Base-by-base conservation (phyloP, 2,329 filamentous ascomycete genomes). In the Nemania sp. region DNA sequence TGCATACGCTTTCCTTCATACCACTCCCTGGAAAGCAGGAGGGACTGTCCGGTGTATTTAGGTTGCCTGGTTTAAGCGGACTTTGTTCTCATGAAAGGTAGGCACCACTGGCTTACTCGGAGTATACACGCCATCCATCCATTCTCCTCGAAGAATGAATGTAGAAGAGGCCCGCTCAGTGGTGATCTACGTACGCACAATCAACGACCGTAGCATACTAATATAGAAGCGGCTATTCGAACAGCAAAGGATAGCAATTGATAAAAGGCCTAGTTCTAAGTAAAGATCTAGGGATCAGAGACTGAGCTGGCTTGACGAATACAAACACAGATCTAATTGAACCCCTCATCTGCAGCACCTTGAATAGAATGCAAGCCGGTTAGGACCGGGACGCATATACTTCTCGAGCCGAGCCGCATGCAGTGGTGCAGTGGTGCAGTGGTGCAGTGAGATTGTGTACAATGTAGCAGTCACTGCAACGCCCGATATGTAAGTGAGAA, bases 21-120 rank as follows among this genome's bases (percentile, higher is more conserved):
- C 10, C 6, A 29, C 27, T 41, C 29, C 27, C 22, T n/a, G n/a
- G 20, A 45, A 15, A 45, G 13, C 15, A 43, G 49, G 38, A 59
- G 56, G 58, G 47, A 59, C 53, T 20, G 54, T 59, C 53, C 29
- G 66, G 41, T 58, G 45, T 57, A 64, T 52, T 35, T 53, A 27
- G 26, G 35, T 51, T 58, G 20, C 32, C 47, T 11, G 32, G 43
- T 20, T 10, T 22, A 38, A 45, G 13, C 22, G 54, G 43, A 10
- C 13, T 59, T 64, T 10, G 26, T 61, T 29, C 7, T 20, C 22
- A 58, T 26, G 18, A 26, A 41, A 49, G 60, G 67, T 55, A 64
- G 22, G 64, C 8, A 18, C 56, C 20, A 47, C 49, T 52, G 24
- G 55, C 22, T 45, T 22, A 56, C 7, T 18, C 18, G 51, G 18